Evolutionary conservation across 139 green algal species (phyloP).

Genomic region (Coccomyxa sp.): DNA sequence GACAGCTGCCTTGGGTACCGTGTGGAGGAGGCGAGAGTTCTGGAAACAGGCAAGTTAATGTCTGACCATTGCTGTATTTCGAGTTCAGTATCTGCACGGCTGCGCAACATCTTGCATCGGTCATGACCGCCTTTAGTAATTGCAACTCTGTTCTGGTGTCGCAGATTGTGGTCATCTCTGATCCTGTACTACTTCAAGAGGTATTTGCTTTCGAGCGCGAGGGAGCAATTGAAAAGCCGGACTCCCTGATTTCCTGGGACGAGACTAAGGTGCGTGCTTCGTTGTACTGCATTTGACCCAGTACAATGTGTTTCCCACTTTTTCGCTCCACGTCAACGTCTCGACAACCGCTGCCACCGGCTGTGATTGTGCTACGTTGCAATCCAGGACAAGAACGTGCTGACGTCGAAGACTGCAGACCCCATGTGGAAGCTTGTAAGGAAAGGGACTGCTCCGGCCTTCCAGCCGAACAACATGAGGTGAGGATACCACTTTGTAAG

Average conservation of each 20-base stretch:
- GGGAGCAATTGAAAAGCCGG: constrained; percentile 3
- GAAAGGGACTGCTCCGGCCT: background rate
- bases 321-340: background rate
- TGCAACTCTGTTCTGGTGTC: too few species aligned
- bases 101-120: too few species aligned
- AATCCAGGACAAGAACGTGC: background rate
- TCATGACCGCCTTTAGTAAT: too few species aligned
- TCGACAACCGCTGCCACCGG: background rate
- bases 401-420: background rate
- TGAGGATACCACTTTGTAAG: background rate
- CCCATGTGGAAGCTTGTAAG: background rate
- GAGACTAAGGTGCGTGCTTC: background rate
- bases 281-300: too few species aligned
- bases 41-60: too few species aligned
- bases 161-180: background rate
- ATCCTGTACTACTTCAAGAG: background rate
- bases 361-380: background rate
- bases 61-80: too few species aligned
- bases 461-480: background rate
- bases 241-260: background rate
- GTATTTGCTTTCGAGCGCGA: background rate
- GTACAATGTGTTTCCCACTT: background rate
- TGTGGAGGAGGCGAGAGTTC: too few species aligned
- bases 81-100: too few species aligned
- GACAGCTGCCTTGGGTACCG: too few species aligned